These are phyloP conservation scores for Larix kaempferi DNA, from an alignment of 75 land plant genomes.

Conservation along the genomic window DNA sequence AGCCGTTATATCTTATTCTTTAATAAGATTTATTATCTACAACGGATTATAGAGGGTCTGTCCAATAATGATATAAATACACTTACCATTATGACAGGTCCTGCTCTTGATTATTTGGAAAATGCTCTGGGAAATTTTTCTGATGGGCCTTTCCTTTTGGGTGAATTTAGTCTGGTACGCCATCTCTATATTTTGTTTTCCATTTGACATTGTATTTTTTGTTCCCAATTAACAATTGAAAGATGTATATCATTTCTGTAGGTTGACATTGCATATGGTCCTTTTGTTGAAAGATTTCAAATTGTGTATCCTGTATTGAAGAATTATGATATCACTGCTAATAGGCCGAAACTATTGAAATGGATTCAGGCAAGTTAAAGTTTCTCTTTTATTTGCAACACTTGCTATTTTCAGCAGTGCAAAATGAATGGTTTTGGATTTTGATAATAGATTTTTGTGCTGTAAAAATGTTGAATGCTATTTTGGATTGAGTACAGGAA, in stretches of 20 bases:
- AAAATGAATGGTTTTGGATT: not conserved
- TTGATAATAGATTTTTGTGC: not conserved
- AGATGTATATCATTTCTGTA: slow-evolving; percentile 7
- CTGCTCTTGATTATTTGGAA: slow-evolving; percentile 60
- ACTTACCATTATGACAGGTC: slow-evolving; percentile 19
- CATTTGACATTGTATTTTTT: no score
- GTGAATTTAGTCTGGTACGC: slow-evolving; percentile 70
- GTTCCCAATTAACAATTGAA: not conserved
- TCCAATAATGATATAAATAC: no score
- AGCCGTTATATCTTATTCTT: not conserved
- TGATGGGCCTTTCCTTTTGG: slow-evolving; percentile 80
- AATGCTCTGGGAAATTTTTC: slow-evolving; percentile 54
- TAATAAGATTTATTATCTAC: not conserved
- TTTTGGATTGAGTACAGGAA: not conserved
- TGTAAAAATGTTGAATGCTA: no score
- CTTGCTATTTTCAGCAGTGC: no score
- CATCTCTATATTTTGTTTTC: not conserved
- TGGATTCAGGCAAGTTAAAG: slow-evolving; percentile 73
- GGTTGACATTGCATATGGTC: slow-evolving; percentile 91
- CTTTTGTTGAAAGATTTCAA: slow-evolving; percentile 73
- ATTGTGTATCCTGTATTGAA: slow-evolving; percentile 35
- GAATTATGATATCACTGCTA: slow-evolving; percentile 59
- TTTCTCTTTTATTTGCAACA: not conserved
- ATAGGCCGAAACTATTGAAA: slow-evolving; percentile 66
- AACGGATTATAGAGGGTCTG: not conserved